Base-by-base conservation (phyloP, 306 rosid species). In the Albizia julibrissin region DNA sequence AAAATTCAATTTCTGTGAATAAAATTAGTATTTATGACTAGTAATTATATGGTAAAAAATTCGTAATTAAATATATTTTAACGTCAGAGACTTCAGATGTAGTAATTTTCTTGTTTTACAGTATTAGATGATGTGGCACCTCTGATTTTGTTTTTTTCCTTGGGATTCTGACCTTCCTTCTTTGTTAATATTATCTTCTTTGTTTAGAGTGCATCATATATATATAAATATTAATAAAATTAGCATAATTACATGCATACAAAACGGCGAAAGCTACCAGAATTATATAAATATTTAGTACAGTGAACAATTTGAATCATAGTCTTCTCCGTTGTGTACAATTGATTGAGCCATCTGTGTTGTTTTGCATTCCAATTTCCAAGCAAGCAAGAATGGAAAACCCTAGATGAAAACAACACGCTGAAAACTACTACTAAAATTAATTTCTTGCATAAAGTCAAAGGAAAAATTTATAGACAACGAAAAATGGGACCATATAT, bases 121-220 rank as follows among this genome's bases (percentile, higher is more conserved):
- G 46, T 40, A 40, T 54, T 54, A 42, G 71, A 69, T 65, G 47
- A 74, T 3, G 31, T 69, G 74, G 52, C 50, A 67, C 72, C 75
- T 31, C 39, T n/a, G 33, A 44, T 49, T 54, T 42, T 69, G 31
- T 33, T 75, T 71, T 87, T 78, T 50, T 82, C 31, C 72, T 22
- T 26, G 40, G 64, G 64, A 33, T 8, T 9, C 21, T 31, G 29
- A n/a, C 39, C 19, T 29, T 15, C 22, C 43, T 72, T 72, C 29
- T 18, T 33, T 46, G 73, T 72, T 80, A 46, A 29, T 44, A 34
- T 73, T 61, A 40, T 80, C 83, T 61, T 73, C 34, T 19, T 19
- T 10, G 42, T 24, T 11, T n/a, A 34, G 44, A 19, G 27, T 49
- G 21, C 10, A 72, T 43, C 18, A 6, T 24, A 12, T 43, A 70